Conservation (phyloP, 768 basidiomycete species). For the Trametes punicea region DNA sequence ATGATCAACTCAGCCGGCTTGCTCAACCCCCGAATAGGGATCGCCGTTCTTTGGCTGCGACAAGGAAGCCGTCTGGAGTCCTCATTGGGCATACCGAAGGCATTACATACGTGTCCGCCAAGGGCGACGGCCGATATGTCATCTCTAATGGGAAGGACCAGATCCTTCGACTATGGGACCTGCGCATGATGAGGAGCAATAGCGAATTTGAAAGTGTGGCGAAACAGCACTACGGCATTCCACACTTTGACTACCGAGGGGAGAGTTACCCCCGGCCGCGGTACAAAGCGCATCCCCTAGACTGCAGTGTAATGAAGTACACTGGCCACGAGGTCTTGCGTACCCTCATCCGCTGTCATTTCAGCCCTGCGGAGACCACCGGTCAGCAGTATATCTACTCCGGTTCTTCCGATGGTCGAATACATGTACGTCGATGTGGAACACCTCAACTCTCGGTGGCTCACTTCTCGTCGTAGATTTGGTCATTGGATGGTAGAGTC, state of each 20-base stretch:
- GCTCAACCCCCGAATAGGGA: constrained; percentile 38
- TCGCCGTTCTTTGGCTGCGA: constrained; percentile 44
- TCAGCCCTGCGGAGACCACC: constrained; percentile 90
- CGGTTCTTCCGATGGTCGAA: constrained; percentile 79
- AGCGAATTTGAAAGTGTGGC: constrained; percentile 59
- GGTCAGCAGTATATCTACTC: constrained; percentile 93
- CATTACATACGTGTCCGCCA: constrained; percentile 91
- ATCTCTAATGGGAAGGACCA: constrained; percentile 98
- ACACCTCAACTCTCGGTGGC: neutral
- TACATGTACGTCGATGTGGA: constrained; percentile 58
- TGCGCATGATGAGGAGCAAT: constrained; percentile 85
- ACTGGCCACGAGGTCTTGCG: constrained; percentile 86
- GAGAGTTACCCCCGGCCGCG: constrained; percentile 63
- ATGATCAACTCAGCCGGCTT: neutral
- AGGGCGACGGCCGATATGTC: constrained; percentile 93
- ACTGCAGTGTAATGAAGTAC: constrained; percentile 95
- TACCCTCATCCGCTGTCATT: constrained; percentile 95
- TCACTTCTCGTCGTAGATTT: constrained; percentile 58
- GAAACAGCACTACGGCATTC: constrained; percentile 50
- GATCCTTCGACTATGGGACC: constrained; percentile 86
- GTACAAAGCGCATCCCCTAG: constrained; percentile 69
- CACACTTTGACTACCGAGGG: constrained; percentile 76
- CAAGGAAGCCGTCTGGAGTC: constrained; percentile 82
- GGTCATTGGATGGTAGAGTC: constrained; percentile 87
- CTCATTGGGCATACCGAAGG: constrained; percentile 96